Conservation (phyloP, 2,329 filamentous ascomycete species). For the Fusarium chaquense region DNA sequence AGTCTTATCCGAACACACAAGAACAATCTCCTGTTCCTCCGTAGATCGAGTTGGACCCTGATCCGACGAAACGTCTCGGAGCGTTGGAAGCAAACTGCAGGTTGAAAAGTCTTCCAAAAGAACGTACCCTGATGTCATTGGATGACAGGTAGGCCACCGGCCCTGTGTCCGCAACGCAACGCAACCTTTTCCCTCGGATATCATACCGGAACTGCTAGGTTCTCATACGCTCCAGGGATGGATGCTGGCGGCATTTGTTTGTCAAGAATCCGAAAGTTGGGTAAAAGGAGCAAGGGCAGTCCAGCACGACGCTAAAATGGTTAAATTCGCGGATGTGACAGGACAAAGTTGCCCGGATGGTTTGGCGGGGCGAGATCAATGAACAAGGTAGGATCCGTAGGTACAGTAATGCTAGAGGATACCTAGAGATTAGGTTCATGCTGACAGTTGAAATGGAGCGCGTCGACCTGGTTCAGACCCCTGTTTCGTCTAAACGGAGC, state of each 20-base stretch:
- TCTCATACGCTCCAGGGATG: constrained; percentile 9
- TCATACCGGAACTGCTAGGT: not conserved
- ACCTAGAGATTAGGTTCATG: constrained; percentile 17
- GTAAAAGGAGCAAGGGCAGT: not conserved
- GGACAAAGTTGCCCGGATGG: not conserved
- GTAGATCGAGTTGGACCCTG: constrained; percentile 15
- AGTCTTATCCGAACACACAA: not conserved
- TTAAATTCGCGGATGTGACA: not conserved
- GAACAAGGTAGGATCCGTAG: not conserved
- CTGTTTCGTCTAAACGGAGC: constrained; percentile 18
- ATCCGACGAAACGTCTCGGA: constrained; percentile 30
- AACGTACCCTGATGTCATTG: constrained; percentile 34
- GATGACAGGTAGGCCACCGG: not conserved
- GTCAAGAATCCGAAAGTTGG: not conserved
- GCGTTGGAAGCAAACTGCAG: constrained; percentile 14
- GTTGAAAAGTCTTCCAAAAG: not conserved
- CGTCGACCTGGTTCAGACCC: constrained; percentile 26
- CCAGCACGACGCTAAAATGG: constrained; percentile 6
- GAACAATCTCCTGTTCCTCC: not conserved
- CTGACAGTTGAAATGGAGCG: constrained; percentile 30
- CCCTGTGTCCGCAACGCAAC: not conserved
- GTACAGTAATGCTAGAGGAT: too few relatives aligned
- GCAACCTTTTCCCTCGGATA: constrained; percentile 3
- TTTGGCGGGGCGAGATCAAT: constrained; percentile 15
- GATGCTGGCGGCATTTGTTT: constrained; percentile 15